Conservation (phyloP, 2,329 filamentous ascomycete species). For the Trichophyton schoenleinii region DNA sequence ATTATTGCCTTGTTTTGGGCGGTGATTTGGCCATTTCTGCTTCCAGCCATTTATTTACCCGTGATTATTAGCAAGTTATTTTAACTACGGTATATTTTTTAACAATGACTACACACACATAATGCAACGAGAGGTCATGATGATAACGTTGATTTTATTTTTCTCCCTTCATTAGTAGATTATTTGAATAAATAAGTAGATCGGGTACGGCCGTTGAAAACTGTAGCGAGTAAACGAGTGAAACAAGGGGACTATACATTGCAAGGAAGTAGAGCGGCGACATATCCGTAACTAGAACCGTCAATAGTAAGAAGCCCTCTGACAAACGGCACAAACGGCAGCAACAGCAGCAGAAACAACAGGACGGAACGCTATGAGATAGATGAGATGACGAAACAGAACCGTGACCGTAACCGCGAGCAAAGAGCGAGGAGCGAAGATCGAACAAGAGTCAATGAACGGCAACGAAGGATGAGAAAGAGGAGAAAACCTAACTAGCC, state of each 20-base stretch:
- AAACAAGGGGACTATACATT: not conserved
- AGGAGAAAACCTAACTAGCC: not conserved
- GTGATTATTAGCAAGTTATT: no score
- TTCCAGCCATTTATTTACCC: not conserved
- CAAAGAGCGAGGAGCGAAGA: not conserved
- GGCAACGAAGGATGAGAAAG: no score
- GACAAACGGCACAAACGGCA: no score
- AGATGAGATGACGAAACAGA: not conserved
- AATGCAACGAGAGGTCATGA: not conserved
- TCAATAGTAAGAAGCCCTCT: no score
- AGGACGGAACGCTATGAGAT: not conserved
- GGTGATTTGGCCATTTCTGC: not conserved
- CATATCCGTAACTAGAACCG: not conserved
- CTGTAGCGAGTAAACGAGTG: not conserved
- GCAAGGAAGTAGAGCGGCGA: not conserved
- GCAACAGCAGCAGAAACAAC: not conserved
- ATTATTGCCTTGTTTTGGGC: not conserved
- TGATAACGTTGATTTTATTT: not conserved
- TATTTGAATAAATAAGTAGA: not conserved
- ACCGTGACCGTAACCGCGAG: not conserved
- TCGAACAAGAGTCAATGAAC: not conserved
- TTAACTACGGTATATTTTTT: no score
- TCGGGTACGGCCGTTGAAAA: not conserved
- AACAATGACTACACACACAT: not conserved
- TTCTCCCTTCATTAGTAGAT: not conserved